Evolutionary conservation across 1,284 basidiomycete genomes (phyloP), one percentile per base, ranked within the genome.

Genomic region (Hortiboletus rubellus): DNA sequence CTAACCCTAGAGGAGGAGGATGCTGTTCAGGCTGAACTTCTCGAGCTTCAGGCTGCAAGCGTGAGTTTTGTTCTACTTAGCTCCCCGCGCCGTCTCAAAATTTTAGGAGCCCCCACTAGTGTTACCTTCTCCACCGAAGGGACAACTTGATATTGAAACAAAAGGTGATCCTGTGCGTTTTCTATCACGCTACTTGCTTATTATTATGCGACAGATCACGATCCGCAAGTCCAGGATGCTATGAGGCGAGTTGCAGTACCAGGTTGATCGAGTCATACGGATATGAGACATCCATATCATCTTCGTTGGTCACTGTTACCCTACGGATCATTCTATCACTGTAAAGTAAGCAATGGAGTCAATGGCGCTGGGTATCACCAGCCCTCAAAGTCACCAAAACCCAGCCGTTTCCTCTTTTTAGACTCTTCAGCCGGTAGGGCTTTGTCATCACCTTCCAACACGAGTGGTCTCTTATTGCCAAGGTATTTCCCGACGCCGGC

Each of bases 1-100:
- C 83, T 99, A 64, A 89, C 90, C 1, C 72, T 87, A 6, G 95
- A 96, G 54, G 97, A 99, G 56, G 96, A 99, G 70, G 95, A 97
- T 50, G 90, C 86, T 11, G 96, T 99, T 0, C 91, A 96, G 68
- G 78, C 78, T 5, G 96, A 99, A 69, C 78, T 98, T 38, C 77
- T 74, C 36, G 77, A 79, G 52, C 72, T 98, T 18, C 85, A 96
- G 70, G 74, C 73, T 30, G 86, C 89, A 66, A 75, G 81, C 50
- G 82, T 87, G 46, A 52, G 79, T 71, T 49, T 60, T 31, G 12
- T 53, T 30, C n/a, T 40, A 15, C 18, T 36, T 43, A 5, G 15
- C 12, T 12, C 22, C 15, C 18, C 34, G 46, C 34, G n/a, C 30
- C n/a, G 41, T 46, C 52, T 61, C 33, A 73, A 30, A 22, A 47